Conservation (phyloP, 768 basidiomycete species). For the Termitomyces sp. region DNA sequence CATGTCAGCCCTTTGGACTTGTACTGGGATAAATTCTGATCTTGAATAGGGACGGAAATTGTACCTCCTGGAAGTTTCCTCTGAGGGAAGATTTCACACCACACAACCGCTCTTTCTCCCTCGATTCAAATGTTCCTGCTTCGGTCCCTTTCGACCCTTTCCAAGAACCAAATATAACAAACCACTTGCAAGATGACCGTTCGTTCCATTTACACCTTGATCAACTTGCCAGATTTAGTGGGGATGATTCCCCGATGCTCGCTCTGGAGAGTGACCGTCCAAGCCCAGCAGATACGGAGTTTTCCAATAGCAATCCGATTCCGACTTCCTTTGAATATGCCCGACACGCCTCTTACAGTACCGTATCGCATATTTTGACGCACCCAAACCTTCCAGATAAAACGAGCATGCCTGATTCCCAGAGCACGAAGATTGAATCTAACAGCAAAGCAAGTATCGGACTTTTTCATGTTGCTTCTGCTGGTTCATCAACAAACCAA, state of each 20-base stretch:
- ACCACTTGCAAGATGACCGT: conserved; percentile 24
- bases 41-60: conserved; percentile 30
- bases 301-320: conserved; percentile 34
- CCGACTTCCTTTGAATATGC: conserved; percentile 23
- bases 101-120: conserved; percentile 57
- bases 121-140: conserved; percentile 51
- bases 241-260: conserved; percentile 38
- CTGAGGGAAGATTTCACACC: conserved; percentile 32
- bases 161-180: conserved; percentile 21
- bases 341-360: conserved; percentile 48
- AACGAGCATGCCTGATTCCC: conserved; percentile 86
- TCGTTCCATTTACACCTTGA: conserved; percentile 48
- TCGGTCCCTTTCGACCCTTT: conserved; percentile 41
- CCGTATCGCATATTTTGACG: conserved; percentile 28
- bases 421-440: conserved; percentile 42
- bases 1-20: conserved; percentile 23
- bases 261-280: conserved; percentile 53
- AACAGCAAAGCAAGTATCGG: conserved; percentile 22
- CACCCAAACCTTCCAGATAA: conserved; percentile 46
- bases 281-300: conserved; percentile 53
- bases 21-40: conserved; percentile 5
- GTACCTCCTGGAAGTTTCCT: conserved; percentile 41
- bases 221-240: conserved; percentile 34
- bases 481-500: conserved; percentile 1
- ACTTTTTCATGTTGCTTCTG: conserved; percentile 13